Conservation (phyloP, 176 grass and related monocot species). For the Musa itinerans region DNA sequence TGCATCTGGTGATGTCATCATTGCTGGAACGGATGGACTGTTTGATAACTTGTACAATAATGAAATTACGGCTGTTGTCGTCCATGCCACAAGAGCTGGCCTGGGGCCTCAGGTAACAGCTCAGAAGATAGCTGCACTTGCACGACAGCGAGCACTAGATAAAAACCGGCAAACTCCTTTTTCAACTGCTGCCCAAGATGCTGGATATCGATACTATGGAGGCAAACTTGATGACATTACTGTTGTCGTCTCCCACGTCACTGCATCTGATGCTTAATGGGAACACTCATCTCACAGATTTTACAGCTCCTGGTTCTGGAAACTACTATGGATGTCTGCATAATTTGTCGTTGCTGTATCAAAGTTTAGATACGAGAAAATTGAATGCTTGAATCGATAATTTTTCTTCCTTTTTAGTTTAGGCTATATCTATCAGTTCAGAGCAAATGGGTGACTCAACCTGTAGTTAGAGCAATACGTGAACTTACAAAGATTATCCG, state of each 20-base stretch:
- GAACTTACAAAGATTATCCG: too few relatives aligned
- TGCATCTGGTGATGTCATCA: constrained; percentile 64
- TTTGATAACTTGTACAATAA: constrained; percentile 89
- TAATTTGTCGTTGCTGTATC: too few relatives aligned
- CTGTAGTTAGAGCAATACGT: too few relatives aligned
- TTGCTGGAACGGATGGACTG: constrained; percentile 84
- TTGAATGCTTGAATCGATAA: too few relatives aligned
- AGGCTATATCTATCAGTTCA: too few relatives aligned
- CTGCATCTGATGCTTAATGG: neutral
- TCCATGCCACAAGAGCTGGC: constrained; percentile 58
- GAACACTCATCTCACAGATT: neutral
- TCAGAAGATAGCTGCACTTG: constrained; percentile 85
- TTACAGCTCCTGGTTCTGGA: neutral
- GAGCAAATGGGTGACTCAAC: too few relatives aligned
- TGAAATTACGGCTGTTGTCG: constrained; percentile 61
- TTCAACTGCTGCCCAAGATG: constrained; percentile 75
- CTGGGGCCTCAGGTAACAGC: constrained; percentile 56
- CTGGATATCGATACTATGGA: constrained; percentile 77
- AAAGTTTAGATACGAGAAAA: too few relatives aligned
- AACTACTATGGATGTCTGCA: too few relatives aligned
- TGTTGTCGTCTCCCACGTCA: constrained; percentile 72
- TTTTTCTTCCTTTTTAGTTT: too few relatives aligned
- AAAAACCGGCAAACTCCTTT: constrained; percentile 81
- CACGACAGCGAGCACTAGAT: constrained; percentile 71
- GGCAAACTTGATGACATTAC: constrained; percentile 95